Base-by-base conservation (phyloP, 805 yeast species). In the Candida vartiovaarae region DNA sequence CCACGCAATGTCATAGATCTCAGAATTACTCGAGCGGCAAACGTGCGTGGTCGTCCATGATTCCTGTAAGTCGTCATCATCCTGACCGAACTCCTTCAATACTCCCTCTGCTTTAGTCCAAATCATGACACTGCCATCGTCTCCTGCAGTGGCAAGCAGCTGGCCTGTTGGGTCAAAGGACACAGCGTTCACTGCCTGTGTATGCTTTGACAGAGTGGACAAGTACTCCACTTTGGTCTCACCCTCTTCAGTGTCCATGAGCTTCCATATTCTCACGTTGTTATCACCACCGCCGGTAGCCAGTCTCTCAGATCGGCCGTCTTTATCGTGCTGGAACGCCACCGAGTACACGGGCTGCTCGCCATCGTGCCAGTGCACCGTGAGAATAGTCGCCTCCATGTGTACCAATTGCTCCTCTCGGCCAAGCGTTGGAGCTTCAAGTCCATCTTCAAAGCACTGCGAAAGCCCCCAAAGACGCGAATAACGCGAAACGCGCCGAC, bases 211-310 rank as follows among this genome's bases (percentile, higher is more conserved):
- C 40, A 93, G 70, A 0, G 96, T 87, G 15, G 93, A 76, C 28
- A 89, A 66, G 60, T 89, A 91, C 47, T 80, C 84, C 15, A 89
- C 84, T 0, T 66, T 67, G 15, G 61, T 40, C 25, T 60, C 55
- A 31, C 55, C 56, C 3, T 55, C 50, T 6, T 47, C 44, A 9
- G 42, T 61, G 48, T 42, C 52, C 28, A 78, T 64, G 40, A 50
- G 27, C 7, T 42, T 38, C 54, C 54, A 50, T 3, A 50, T 25
- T 27, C 97, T 71, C n/a, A 88, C 83, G 53, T 86, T 85, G 59
- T 84, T 85, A 62, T 93, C 99, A 35, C 97, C 97, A 25, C 98
- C 98, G 0, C 88, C 95, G 0, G 98, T 91, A 4, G 82, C 91
- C 32, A 91, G 65, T 40, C 95, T 72, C 8, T 57, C 53, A 0